Percentiles rank a stretch among this genome's conserved stretches.
phyloP scores from a whole-genome alignment of 805 yeast species.

The Yamadazyma tumulicola region DNA sequence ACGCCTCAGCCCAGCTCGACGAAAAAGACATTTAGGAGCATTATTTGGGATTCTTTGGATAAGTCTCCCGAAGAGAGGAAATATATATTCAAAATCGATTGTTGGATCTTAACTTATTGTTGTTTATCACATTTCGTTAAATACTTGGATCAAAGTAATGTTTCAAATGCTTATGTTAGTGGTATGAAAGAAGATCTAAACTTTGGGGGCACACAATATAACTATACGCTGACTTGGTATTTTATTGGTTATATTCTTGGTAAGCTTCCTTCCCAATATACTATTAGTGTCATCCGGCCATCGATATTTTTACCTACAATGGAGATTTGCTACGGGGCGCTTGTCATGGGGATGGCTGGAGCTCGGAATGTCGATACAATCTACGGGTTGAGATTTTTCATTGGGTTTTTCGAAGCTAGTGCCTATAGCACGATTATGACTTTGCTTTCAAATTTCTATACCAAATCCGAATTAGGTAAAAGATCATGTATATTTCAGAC shows the following conservation, averaged over 20 bases:
- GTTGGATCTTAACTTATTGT: conserved; percentile 8
- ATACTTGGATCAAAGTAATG: conserved; percentile 30
- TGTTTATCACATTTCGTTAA: conserved; percentile 10
- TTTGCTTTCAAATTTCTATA: conserved; percentile 21
- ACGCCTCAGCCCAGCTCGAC: too few species aligned
- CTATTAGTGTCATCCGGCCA: conserved; percentile 23
- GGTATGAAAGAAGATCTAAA: conserved; percentile 60
- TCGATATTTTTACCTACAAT: conserved; percentile 28
- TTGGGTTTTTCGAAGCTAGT: conserved; percentile 24
- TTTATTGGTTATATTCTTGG: conserved; percentile 60
- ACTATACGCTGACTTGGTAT: conserved; percentile 52
- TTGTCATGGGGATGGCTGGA: conserved; percentile 31
- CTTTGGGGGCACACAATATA: conserved; percentile 47
- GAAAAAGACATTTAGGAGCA: conserved; percentile 3
- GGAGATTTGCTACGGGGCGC: conserved; percentile 35
- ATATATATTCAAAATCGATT: conserved; percentile 8
- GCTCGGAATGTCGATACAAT: conserved; percentile 42
- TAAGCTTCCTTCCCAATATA: conserved; percentile 45
- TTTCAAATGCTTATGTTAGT: conserved; percentile 52
- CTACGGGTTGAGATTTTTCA: conserved; percentile 58
- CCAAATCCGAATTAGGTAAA: conserved; percentile 17
- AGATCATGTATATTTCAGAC: conserved; percentile 13
- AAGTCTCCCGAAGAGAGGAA: conserved; percentile 8
- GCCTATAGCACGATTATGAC: conserved; percentile 16
- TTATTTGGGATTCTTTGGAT: conserved; percentile 9